Base-by-base conservation (phyloP, 495 filamentous ascomycete species). In the Amniculicola lignicola region DNA sequence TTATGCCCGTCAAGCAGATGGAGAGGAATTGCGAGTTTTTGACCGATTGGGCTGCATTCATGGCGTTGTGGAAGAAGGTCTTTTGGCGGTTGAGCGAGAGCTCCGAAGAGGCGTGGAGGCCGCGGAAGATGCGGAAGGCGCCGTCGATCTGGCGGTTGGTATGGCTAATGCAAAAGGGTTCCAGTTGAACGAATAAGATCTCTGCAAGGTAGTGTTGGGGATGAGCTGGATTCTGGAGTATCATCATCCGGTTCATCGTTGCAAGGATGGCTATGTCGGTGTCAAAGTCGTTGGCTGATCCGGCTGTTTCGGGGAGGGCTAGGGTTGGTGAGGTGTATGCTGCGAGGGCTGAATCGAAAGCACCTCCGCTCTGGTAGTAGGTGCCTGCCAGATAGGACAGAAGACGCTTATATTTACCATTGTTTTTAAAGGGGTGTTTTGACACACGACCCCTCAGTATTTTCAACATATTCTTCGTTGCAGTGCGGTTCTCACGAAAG, bases 1-100 rank as follows among this genome's bases (percentile, higher is more conserved):
- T 85, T 89, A 97, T 91, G 60, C 94, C 82, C 57, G 80, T 89
- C 35, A 99, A 76, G 3, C 85, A 82, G 57, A 96, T 88, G 57
- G 82, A 86, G 7, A 89, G 78, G 51, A 90, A 85, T 48, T 93
- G 92, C 41, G 70, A 75, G 63, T 89, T 87, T 43, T 70, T 65
- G 25, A 80, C 75, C 7, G 71, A 63, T 4, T 80, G 79, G 25
- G 83, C 78, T 2, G 76, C 72, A 37, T 79, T 71, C n/a, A 86
- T 74, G 0, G 83, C 83, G 37, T 76, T 74, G 54, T 87, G 81
- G 21, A 96, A 83, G 68, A 82, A 81, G 35, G 84, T 77, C 69
- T 96, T 98, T 31, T 85, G 84, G 50, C 85, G 80, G 54, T 83
- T 76, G 29, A 95, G 84, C 3, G 79, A 73, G 29, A 50, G 45